Evolutionary conservation across 306 rosid genomes (phyloP).

Genomic region (Glycine soja): DNA sequence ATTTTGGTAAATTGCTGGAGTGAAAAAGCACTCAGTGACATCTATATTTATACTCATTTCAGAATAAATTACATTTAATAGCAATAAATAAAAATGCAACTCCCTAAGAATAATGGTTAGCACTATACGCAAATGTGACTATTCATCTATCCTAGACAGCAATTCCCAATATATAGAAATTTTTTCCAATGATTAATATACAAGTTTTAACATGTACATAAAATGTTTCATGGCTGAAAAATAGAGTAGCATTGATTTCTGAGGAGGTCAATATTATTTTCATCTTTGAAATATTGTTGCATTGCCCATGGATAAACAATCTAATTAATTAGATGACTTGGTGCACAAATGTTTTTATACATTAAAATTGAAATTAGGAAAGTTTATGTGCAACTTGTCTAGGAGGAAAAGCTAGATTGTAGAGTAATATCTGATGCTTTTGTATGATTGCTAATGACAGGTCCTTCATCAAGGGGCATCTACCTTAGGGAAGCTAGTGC

Average conservation of each 20-base stretch:
- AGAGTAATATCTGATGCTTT: conserved; percentile 17
- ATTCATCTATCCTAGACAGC: background rate
- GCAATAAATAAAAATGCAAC: background rate
- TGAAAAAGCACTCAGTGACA: background rate
- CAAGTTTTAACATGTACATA: background rate
- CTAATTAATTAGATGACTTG: conserved; percentile 2
- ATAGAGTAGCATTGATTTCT: conserved; percentile 8
- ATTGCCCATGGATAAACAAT: conserved; percentile 22
- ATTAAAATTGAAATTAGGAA: conserved; percentile 11
- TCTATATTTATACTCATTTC: background rate
- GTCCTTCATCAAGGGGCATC: conserved; percentile 84
- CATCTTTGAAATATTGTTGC: conserved; percentile 26
- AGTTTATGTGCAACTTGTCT: conserved; percentile 7
- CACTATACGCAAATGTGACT: background rate
- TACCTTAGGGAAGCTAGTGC: conserved; percentile 90
- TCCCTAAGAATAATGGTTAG: background rate
- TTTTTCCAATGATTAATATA: background rate
- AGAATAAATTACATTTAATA: background rate
- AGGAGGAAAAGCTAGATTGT: conserved; percentile 23
- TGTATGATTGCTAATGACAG: conserved; percentile 61
- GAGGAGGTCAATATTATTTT: conserved; percentile 3
- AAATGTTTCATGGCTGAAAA: conserved; percentile 26
- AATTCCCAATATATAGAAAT: background rate
- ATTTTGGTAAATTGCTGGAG: background rate
- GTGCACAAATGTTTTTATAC: conserved; percentile 19